Evolutionary conservation across 805 yeast genomes (phyloP), one percentile per base, ranked within the genome.

Genomic region (Yarrowia keelungensis): DNA sequence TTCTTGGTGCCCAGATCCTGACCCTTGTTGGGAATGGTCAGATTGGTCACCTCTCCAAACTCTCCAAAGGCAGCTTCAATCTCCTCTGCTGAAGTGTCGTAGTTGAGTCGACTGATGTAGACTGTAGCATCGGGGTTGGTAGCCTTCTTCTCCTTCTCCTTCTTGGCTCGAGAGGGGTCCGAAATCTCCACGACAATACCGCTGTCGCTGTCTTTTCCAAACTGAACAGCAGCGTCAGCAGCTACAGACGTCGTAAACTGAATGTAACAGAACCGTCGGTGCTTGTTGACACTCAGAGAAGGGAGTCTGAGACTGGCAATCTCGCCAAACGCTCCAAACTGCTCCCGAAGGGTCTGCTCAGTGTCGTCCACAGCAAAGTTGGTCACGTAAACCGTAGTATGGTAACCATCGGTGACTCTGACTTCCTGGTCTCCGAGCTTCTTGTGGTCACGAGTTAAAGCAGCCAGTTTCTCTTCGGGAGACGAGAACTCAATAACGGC

Each of bases 1-100:
- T 62, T 62, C 56, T 62, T 62, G 12, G 67, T 62, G 51, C 67
- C 67, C 26, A 62, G 50, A 49, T 62, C 67, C 22, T 62, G 67
- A 11, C 67, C 67, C 56, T 47, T 62, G 54, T 47, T 62, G 38
- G 67, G 67, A 39, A 62, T 62, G 32, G 56, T 32, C 38, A 62
- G 46, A 10, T 62, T 62, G n/a, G 56, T 47, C 19, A 62, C 56
- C 56, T 36, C 39, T 8, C 67, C 67, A 35, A 62, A 47, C 47
- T 47, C 56, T 2, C 46, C 54, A 62, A 62, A 62, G 8, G 56
- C 54, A 1, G 54, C 47, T 39, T 47, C 45, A n/a, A 62, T 38
- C 56, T 62, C 56, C n/a, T 47, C 56, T 1, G 54, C 36, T n/a
- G 67, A 62, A 8, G 67, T 62, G 19, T 62, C 67, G 39, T 47